phyloP scores from a whole-genome alignment of 257 asterid species.

The Rubia yunnanensis region DNA sequence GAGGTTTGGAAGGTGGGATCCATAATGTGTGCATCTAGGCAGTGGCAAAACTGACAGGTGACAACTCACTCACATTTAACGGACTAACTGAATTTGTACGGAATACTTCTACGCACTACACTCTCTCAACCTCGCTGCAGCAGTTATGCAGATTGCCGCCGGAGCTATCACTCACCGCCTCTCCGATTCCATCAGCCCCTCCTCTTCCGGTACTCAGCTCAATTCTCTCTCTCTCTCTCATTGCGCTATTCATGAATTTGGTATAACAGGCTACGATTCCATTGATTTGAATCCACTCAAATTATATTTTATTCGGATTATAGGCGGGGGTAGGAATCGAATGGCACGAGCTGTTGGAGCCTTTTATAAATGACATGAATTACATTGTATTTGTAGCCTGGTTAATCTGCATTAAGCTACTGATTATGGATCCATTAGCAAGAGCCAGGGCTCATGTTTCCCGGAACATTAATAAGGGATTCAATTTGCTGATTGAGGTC shows the following conservation, averaged over 20 bases:
- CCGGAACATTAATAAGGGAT: neutral
- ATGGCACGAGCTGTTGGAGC: neutral
- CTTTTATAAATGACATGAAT: neutral
- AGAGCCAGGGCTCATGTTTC: neutral
- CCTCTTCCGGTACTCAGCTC: neutral
- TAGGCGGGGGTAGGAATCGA: neutral
- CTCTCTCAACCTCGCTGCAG: neutral
- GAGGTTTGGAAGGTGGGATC: constrained; percentile 8
- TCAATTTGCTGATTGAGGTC: neutral
- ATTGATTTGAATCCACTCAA: neutral
- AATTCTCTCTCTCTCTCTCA: neutral
- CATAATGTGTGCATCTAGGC: constrained; percentile 2
- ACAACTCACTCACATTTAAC: constrained; percentile 5
- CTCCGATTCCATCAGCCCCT: neutral
- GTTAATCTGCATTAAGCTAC: neutral
- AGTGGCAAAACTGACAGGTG: constrained; percentile 1
- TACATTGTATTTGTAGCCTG: neutral
- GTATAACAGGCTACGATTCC: neutral
- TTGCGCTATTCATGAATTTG: neutral
- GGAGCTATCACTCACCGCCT: neutral
- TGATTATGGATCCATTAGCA: neutral
- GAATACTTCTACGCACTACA: neutral
- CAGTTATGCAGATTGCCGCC: constrained; percentile 1
- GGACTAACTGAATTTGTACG: constrained; percentile 2
- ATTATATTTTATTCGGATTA: neutral